These are phyloP conservation scores for Ophiostoma himal-ulmi DNA, from an alignment of 2,329 filamentous ascomycete species.

Conservation along the genomic window DNA sequence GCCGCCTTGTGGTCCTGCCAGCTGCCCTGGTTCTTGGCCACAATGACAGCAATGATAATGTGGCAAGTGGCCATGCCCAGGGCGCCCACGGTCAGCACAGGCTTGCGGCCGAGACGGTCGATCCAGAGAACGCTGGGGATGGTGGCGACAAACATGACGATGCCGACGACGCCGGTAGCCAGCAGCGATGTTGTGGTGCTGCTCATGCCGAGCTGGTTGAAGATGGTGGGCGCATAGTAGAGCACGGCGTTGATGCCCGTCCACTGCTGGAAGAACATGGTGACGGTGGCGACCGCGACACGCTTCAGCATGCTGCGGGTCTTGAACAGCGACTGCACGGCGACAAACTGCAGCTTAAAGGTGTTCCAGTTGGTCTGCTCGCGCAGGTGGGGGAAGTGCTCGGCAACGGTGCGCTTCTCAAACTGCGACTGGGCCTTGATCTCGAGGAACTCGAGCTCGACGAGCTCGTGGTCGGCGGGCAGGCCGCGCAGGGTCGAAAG, in stretches of 20 bases:
- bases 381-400: constrained; percentile 60
- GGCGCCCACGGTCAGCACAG: constrained; percentile 57
- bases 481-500: constrained; percentile 61
- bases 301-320: constrained; percentile 61
- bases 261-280: constrained; percentile 56
- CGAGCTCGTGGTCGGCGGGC: constrained; percentile 56
- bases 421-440: constrained; percentile 75
- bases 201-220: constrained; percentile 57
- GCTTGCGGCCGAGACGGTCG: constrained; percentile 58
- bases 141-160: constrained; percentile 63
- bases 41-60: constrained; percentile 64
- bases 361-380: constrained; percentile 56
- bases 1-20: constrained; percentile 55
- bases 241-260: constrained; percentile 53
- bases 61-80: constrained; percentile 66
- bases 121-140: constrained; percentile 62
- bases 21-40: constrained; percentile 55
- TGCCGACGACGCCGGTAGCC: constrained; percentile 65
- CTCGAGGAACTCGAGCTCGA: constrained; percentile 73
- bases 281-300: constrained; percentile 57
- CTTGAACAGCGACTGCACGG: constrained; percentile 59
- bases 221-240: constrained; percentile 67
- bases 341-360: constrained; percentile 65
- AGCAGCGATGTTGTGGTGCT: constrained; percentile 50
- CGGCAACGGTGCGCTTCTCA: constrained; percentile 63